phyloP scores from a whole-genome alignment of 352 stramenopile genomes.

The Pythium utonaiense region DNA sequence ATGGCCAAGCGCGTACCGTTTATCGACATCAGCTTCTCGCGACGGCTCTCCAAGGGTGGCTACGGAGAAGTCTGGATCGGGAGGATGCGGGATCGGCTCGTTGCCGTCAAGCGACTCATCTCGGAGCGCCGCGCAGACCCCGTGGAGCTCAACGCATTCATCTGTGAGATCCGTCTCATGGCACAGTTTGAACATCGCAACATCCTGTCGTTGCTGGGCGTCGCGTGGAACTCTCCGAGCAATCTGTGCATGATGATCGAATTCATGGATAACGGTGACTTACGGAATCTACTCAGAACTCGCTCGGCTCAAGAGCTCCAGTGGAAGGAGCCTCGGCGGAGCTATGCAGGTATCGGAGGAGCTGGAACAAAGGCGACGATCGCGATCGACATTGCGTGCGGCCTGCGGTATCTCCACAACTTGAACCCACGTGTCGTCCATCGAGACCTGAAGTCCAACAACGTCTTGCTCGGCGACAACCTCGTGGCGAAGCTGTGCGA shows the following conservation, averaged over 20 bases:
- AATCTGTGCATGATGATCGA: conserved; percentile 30
- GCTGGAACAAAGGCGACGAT: conserved; percentile 18
- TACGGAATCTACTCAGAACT: conserved; percentile 17
- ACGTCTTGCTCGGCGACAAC: conserved; percentile 25
- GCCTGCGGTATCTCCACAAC: conserved; percentile 27
- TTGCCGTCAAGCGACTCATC: conserved; percentile 47
- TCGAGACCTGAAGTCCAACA: conserved; percentile 31
- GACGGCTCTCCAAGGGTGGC: conserved; percentile 37
- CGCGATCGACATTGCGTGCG: conserved; percentile 26
- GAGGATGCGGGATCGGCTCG: conserved; percentile 27
- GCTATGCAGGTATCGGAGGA: not conserved
- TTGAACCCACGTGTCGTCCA: conserved; percentile 22
- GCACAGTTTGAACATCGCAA: conserved; percentile 33
- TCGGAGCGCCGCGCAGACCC: conserved; percentile 12
- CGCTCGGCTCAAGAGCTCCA: conserved; percentile 2
- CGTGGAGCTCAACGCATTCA: conserved; percentile 13
- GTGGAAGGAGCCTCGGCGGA: conserved; percentile 1
- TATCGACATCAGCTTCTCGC: conserved; percentile 31
- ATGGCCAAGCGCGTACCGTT: conserved; percentile 33
- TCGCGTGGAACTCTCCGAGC: conserved; percentile 27
- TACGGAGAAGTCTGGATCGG: conserved; percentile 54
- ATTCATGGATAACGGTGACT: conserved; percentile 27
- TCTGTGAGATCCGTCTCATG: conserved; percentile 40
- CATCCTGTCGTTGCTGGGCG: conserved; percentile 37
- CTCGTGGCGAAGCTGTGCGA: conserved; percentile 39